Base-by-base conservation (phyloP, 257 asterid genomes). In the Scutellaria galericulata region DNA sequence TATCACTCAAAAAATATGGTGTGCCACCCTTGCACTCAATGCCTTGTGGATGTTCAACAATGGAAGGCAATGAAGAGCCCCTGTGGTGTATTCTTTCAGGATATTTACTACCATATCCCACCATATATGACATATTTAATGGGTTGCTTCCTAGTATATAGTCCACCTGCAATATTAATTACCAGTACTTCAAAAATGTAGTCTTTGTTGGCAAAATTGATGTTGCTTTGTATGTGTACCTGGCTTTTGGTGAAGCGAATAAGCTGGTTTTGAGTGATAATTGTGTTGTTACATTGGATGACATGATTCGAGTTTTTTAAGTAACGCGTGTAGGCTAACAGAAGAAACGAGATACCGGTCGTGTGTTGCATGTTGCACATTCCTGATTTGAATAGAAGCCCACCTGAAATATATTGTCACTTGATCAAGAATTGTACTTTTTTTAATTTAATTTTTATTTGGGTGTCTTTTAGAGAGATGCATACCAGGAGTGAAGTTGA, bases 101-200 rank as follows among this genome's bases (percentile, higher is more conserved):
- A 57, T 1, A 86, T 20, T 70, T 80, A 4, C 13, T 27, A 13
- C 86, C 87, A 62, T 84, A 86, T 3, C 91, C 87, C 57, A 84
- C 86, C 91, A 86, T 84, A 53, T 75, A 80, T 6, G 89, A 84
- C 80, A 76, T 72, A 1, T 64, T 63, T 78, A 65, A 3, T 10
- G 89, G 91, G 78, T 84, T 86, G 46, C 46, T 60, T 22, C 91
- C 91, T 35, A 84, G 45, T 68, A 84, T 78, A 45, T 86, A 86
- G 40, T 86, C 71, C 68, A 86, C 87, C 83, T 86, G 79, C 71
- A 60, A 78, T 67, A 68, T 64, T 18, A 9, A 41, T 61, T 24
- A 4, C 37, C 37, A 31, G 37, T 31, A 31, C 5, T 31, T 2
- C 5, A 54, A 48, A 24, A 45, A 24, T 3, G 7, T 48, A 48